Base-by-base conservation (phyloP, 2,329 filamentous ascomycete genomes). In the Fusarium pseudograminearum region DNA sequence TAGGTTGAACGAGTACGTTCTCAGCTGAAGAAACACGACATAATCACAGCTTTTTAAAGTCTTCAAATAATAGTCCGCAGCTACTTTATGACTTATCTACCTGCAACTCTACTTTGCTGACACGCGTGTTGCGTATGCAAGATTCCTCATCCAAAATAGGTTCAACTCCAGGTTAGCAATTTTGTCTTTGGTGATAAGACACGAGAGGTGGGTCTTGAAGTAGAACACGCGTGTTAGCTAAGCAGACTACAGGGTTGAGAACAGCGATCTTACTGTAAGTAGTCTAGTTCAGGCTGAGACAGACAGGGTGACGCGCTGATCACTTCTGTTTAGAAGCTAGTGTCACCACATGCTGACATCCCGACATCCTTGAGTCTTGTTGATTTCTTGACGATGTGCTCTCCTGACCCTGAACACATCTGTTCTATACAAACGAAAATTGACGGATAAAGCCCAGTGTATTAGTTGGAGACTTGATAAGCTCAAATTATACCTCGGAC, bases 141-240 rank as follows among this genome's bases (percentile, higher is more conserved):
- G 11, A 30, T 55, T 15, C 7, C 15, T 4, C 8, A 20, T 5
- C 2, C 2, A 5, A 2, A 45, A 18, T 7, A 26, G 5, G 7
- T 2, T 3, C 12, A 34, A 44, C 12, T 30, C 20, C 18, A 28
- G 28, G 28, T 22, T 46, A 45, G 18, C 46, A 46, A 22, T 34
- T 6, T 18, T 52, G 6, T 2, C 24, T 42, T 2, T 18, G 28
- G 11, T 20, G 9, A 14, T 11, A 20, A 26, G 24, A 38, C 5
- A 45, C 31, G 22, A 26, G 11, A 36, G 14, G 33, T 55, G 48
- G 41, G 12, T 4, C 5, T 42, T 34, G 0, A 26, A 12, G 16
- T 14, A 3, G 31, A 44, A 67, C 50, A 70, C 67, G 67, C 67
- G 67, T 70, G 67, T 70, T 70, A 70, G 45, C 48, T 70, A 60